Conservation (phyloP, 345 rosid genomes). For the Sisymbrium irio region DNA sequence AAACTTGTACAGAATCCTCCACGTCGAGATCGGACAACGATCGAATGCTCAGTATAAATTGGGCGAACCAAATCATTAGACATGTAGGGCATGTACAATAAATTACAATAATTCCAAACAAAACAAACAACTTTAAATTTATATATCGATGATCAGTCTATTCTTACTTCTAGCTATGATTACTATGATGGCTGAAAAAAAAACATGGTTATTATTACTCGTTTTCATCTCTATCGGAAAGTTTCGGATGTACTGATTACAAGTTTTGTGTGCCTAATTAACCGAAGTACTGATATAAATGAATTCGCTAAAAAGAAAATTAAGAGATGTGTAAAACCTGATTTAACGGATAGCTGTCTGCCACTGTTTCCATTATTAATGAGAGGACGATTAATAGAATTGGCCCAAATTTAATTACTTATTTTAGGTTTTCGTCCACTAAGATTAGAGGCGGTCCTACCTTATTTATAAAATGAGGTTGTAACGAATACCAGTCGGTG, state of each 20-base stretch:
- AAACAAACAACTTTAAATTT: neutral
- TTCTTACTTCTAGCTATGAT: neutral
- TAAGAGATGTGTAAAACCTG: conserved; percentile 5
- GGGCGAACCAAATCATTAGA: conserved; percentile 15
- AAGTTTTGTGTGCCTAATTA: neutral
- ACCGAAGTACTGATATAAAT: neutral
- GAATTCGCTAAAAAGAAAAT: neutral
- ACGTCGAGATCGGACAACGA: neutral
- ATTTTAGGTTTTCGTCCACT: conserved; percentile 22
- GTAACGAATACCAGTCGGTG: conserved; percentile 12
- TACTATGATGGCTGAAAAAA: neutral
- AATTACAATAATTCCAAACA: neutral
- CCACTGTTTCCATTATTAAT: conserved; percentile 21
- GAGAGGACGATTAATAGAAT: neutral
- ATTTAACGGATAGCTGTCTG: conserved; percentile 28
- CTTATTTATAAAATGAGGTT: conserved; percentile 1
- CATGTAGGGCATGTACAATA: conserved; percentile 30
- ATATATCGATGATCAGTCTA: neutral
- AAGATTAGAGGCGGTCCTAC: conserved; percentile 10
- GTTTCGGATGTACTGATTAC: neutral
- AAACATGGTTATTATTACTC: neutral
- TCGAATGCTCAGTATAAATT: conserved; percentile 6
- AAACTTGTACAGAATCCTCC: neutral
- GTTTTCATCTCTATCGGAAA: neutral
- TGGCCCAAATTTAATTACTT: conserved; percentile 13